Evolutionary conservation across 352 stramenopile genomes (phyloP).

Genomic region (Phytopythium cucurbitacearum): DNA sequence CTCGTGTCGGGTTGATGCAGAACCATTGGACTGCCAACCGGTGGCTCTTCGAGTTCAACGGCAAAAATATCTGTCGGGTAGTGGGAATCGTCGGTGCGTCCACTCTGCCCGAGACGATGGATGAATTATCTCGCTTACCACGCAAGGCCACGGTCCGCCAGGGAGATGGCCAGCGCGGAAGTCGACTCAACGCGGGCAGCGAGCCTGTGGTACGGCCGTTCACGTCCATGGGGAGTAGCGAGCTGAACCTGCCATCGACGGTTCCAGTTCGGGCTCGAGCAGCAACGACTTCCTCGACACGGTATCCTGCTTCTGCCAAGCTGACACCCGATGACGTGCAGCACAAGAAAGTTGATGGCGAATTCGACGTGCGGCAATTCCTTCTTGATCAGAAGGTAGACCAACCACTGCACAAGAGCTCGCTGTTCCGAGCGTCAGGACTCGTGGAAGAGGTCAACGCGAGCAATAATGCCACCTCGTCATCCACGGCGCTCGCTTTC

Average conservation of each 20-base stretch:
- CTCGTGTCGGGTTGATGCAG: too few species aligned
- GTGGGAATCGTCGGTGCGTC: too few species aligned
- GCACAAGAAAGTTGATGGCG: constrained; percentile 1
- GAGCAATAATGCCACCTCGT: constrained; percentile 3
- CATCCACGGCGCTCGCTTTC: not conserved
- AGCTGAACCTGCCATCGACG: constrained; percentile 10
- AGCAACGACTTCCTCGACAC: too few species aligned
- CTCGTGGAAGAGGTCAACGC: constrained; percentile 7
- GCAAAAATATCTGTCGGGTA: too few species aligned
- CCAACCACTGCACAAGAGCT: constrained; percentile 48
- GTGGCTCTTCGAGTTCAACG: too few species aligned
- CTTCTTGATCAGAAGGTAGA: constrained; percentile 53
- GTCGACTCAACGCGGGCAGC: not conserved
- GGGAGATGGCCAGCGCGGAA: not conserved
- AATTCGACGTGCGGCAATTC: constrained; percentile 67
- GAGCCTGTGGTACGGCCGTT: constrained; percentile 21
- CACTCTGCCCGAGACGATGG: too few species aligned
- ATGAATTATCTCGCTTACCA: not conserved
- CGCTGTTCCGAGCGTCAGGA: constrained; percentile 44
- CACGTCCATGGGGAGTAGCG: constrained; percentile 22
- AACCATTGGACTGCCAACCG: too few species aligned
- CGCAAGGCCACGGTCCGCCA: not conserved
- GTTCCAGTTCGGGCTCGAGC: too few species aligned
- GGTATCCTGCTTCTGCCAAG: too few species aligned
- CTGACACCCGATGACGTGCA: too few species aligned